phyloP scores from a whole-genome alignment of 306 rosid species.

The Sesbania bispinosa region DNA sequence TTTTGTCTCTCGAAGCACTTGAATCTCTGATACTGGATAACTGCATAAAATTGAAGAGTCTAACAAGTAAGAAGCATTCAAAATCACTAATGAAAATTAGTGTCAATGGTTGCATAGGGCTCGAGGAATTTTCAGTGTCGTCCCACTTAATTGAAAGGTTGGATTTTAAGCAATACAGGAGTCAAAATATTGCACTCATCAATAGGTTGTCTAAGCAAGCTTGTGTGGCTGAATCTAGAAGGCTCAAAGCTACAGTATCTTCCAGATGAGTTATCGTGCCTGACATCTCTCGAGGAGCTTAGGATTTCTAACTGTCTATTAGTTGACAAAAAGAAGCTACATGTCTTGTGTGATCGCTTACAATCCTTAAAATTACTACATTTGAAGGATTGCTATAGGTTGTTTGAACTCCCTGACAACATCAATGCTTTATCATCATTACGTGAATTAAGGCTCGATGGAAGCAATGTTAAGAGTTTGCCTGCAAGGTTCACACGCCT shows the following conservation, averaged over 20 bases:
- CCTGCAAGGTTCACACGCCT: conserved; percentile 22
- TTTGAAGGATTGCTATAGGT: neutral
- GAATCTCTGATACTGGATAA: neutral
- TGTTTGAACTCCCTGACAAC: conserved; percentile 16
- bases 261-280: neutral
- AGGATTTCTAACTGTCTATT: neutral
- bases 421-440: neutral
- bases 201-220: neutral
- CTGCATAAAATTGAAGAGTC: neutral
- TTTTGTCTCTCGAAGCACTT: neutral
- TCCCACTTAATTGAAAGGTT: neutral
- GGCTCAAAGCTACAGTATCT: neutral
- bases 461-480: conserved; percentile 1
- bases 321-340: neutral
- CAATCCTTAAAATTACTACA: neutral
- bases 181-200: neutral
- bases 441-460: neutral
- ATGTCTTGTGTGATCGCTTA: neutral
- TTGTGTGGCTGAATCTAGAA: neutral
- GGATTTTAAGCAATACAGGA: neutral
- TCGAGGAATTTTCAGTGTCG: neutral
- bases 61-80: neutral
- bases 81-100: neutral
- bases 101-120: neutral
- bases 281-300: neutral